These are phyloP conservation scores for Metarhizium anisopliae DNA, from an alignment of 2,329 filamentous ascomycete species.

Conservation along the genomic window DNA sequence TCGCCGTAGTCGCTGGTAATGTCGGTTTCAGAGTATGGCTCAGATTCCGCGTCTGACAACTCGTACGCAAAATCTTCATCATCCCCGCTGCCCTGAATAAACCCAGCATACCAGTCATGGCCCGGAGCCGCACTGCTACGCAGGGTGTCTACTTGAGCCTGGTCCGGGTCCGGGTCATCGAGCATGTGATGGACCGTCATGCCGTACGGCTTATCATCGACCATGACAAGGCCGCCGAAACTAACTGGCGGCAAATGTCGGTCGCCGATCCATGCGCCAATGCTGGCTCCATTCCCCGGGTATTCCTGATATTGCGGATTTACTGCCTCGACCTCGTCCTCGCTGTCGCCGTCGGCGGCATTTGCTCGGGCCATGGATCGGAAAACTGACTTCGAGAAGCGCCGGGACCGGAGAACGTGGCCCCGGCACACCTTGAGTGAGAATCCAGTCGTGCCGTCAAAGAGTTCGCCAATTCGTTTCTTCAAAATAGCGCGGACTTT, in stretches of 20 bases:
- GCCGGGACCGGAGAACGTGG: conserved; percentile 54
- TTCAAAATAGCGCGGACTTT: conserved; percentile 65
- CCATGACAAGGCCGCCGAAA: conserved; percentile 76
- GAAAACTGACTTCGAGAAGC: conserved; percentile 22
- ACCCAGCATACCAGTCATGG: conserved; percentile 34
- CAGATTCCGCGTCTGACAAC: conserved; percentile 54
- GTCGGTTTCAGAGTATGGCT: conserved; percentile 39
- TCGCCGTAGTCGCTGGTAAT: conserved; percentile 44
- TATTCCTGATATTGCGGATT: conserved; percentile 73
- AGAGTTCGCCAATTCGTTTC: conserved; percentile 55
- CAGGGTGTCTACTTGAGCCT: conserved; percentile 16
- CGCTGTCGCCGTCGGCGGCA: conserved; percentile 30
- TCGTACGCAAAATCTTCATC: conserved; percentile 51
- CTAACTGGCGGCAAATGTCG: conserved; percentile 85
- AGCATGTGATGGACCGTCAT: conserved; percentile 98
- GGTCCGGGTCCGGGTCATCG: conserved; percentile 54
- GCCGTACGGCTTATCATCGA: conserved; percentile 78
- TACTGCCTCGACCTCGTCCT: conserved; percentile 32
- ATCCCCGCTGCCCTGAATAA: conserved; percentile 31
- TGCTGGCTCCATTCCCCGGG: conserved; percentile 81
- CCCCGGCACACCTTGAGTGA: conserved; percentile 65
- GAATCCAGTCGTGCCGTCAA: conserved; percentile 53
- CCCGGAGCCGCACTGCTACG: conserved; percentile 31
- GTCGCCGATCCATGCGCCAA: conserved; percentile 80
- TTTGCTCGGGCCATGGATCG: conserved; percentile 23